A percentile compares a stretch with the other conserved stretches of the same genome.
Conservation (phyloP, 176 grass and related monocot species). For the Carex myosuroides region DNA sequence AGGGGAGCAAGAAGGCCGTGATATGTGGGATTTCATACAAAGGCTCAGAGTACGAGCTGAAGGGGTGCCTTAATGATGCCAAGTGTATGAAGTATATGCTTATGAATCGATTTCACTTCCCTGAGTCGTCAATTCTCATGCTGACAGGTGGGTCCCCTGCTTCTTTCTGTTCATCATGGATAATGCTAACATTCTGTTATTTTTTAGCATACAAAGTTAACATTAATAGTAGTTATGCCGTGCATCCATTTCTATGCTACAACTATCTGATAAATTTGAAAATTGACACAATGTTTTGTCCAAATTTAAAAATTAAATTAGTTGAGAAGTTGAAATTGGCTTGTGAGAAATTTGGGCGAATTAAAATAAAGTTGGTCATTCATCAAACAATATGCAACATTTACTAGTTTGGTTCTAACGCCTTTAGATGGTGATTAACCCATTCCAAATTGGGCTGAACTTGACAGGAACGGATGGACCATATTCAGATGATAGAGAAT, state of each 20-base stretch:
- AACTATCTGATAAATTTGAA: background rate
- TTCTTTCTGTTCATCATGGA: background rate
- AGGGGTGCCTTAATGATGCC: conserved; percentile 98
- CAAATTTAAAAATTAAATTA: background rate
- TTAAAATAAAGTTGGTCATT: background rate
- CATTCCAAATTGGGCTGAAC: background rate
- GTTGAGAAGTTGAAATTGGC: background rate
- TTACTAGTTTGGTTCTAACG: background rate
- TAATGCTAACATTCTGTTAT: background rate
- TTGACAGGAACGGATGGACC: background rate
- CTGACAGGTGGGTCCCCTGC: conserved; percentile 45
- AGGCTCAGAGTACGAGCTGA: conserved; percentile 70
- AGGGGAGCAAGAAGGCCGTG: conserved; percentile 82
- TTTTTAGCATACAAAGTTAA: background rate
- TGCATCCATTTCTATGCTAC: background rate
- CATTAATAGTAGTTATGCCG: background rate
- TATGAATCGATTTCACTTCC: conserved; percentile 72
- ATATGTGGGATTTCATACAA: conserved; percentile 90
- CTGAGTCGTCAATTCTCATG: conserved; percentile 89
- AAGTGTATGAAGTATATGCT: conserved; percentile 95
- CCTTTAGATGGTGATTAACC: background rate
- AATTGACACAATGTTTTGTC: background rate
- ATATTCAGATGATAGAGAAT: background rate
- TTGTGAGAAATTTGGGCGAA: background rate
- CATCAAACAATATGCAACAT: background rate